Percentiles rank a stretch among this genome's conserved stretches.
These are phyloP conservation scores for Hypoxylon sp. DNA, from an alignment of 2,329 filamentous ascomycete species.

Conservation along the genomic window DNA sequence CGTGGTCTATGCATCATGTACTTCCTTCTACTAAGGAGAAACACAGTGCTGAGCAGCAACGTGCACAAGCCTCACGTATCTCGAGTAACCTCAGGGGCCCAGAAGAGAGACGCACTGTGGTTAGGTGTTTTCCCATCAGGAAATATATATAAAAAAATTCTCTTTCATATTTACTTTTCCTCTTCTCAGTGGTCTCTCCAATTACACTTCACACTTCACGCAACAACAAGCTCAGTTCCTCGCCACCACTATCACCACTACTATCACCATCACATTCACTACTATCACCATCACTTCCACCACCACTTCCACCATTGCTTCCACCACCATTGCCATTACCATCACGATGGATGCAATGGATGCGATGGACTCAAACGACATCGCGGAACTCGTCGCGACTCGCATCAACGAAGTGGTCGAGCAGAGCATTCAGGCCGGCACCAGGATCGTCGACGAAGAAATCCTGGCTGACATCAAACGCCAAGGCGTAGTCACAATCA, in stretches of 20 bases:
- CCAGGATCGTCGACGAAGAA: background rate
- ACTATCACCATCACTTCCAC: too few species aligned
- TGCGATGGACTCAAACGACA: background rate
- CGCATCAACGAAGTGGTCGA: background rate
- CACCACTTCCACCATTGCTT: too few species aligned
- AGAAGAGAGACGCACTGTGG: background rate
- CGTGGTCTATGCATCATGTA: too few species aligned
- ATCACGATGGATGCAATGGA: too few species aligned
- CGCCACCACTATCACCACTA: background rate
- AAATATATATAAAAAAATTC: background rate
- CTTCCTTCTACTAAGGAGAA: background rate
- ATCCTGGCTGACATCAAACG: background rate
- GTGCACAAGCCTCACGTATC: background rate
- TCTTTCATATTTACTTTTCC: background rate
- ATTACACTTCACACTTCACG: background rate
- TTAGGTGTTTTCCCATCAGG: background rate
- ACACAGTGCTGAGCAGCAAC: background rate
- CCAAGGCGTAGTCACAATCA: background rate
- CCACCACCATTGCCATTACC: too few species aligned
- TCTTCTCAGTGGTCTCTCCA: background rate
- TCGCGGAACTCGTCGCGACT: background rate
- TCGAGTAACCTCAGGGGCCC: background rate
- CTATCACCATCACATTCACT: too few species aligned
- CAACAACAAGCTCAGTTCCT: background rate
- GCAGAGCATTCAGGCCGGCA: background rate